phyloP scores from a whole-genome alignment of 1,284 basidiomycete genomes.

The Rhodotorula sp. region DNA sequence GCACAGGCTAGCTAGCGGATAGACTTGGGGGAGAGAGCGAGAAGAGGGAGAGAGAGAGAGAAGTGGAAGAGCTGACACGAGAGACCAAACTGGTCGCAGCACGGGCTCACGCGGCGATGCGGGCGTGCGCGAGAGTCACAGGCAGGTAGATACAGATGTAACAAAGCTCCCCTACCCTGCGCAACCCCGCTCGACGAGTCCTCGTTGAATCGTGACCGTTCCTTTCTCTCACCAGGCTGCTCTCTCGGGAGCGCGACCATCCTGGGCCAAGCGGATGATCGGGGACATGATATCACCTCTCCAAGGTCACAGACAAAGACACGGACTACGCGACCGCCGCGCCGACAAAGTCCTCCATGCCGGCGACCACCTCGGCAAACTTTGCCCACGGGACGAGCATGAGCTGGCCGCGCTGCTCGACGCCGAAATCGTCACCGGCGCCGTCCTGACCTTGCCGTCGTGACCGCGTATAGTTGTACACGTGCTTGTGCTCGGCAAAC shows the following conservation, averaged over 20 bases:
- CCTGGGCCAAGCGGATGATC: not conserved
- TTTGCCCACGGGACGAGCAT: conserved; percentile 61
- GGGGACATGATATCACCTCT: not conserved
- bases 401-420: conserved; percentile 72
- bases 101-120: not conserved
- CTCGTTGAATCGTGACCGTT: not conserved
- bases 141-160: not conserved
- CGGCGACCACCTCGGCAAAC: conserved; percentile 49
- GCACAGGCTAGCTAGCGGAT: too few species aligned
- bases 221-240: not conserved
- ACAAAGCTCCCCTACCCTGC: not conserved
- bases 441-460: conserved; percentile 61
- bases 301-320: not conserved
- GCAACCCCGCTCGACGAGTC: too few species aligned
- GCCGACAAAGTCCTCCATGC: conserved; percentile 49
- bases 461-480: conserved; percentile 65
- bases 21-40: not conserved
- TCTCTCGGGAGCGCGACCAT: not conserved
- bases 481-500: conserved; percentile 62
- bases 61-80: not conserved
- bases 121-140: not conserved
- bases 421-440: conserved; percentile 61
- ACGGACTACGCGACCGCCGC: not conserved
- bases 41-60: not conserved
- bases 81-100: not conserved